Base-by-base conservation (phyloP, 352 stramenopile species). In the Globisporangium megalacanthum region DNA sequence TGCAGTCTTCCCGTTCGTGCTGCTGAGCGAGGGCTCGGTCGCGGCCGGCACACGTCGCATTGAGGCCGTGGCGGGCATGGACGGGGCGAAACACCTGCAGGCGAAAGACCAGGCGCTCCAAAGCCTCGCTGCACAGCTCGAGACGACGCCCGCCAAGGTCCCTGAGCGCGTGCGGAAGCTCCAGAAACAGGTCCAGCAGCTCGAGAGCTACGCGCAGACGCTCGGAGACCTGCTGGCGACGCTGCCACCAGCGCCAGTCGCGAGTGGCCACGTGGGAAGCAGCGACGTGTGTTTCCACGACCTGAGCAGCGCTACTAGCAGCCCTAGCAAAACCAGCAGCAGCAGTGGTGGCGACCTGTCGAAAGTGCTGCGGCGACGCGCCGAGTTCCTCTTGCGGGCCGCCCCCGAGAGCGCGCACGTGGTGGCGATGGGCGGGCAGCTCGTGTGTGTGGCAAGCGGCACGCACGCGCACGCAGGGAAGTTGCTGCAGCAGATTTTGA, bases 1-100 rank as follows among this genome's bases (percentile, higher is more conserved):
- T 14, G 65, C 70, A 10, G 52, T 92, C 6, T 90, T 88, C 56
- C 82, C 81, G 15, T 90, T 94, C 53, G 81, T 77, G 20, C 63
- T 95, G 45, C 55, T 91, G 14, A 89, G 80, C 49, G 79, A 94
- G 61, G 77, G 75, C 47, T 93, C 79, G 3, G 82, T 95, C 11
- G 80, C 85, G 22, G 84, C 79, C 2, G 85, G 85, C 19, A 95
- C 81, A 42, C 74, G 84, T 20, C 83, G 83, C 33, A 79, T 94
- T 36, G 80, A 92, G 64, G 73, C 74, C 4, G 69, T 89, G 13
- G 72, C 72, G 17, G 79, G 75, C 13, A 52, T 78, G 3, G 73
- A 83, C 31, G 77, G 73, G 29, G 71, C 75, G 14, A 69, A 69
- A 52, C 64, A 85, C 46, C 57, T 92, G 58, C 77, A 91, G 63